These are phyloP conservation scores for Cyclanthera cordifolia DNA, from an alignment of 306 rosid genomes.

Conservation along the genomic window DNA sequence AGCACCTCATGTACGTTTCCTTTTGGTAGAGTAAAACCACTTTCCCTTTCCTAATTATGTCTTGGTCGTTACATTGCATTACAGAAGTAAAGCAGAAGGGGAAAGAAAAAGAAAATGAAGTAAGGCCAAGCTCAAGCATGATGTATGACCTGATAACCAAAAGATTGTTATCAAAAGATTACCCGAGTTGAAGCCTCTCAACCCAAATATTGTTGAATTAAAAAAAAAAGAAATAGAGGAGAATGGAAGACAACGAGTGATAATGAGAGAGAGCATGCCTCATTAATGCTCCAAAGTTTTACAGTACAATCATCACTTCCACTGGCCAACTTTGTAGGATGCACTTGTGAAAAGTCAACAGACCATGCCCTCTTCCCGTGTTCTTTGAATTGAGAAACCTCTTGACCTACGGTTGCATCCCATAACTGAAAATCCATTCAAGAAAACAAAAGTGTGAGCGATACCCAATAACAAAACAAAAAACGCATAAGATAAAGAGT, in stretches of 20 bases:
- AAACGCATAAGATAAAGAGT: not conserved
- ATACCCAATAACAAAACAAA: not conserved
- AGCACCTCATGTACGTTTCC: not conserved
- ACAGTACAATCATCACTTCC: slow-evolving; percentile 91
- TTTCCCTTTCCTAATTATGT: not conserved
- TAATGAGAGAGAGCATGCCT: slow-evolving; percentile 34
- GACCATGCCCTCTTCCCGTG: slow-evolving; percentile 93
- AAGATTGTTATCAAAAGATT: too few species aligned
- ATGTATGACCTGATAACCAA: too few species aligned
- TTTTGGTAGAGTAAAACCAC: not conserved
- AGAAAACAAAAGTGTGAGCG: slow-evolving; percentile 20
- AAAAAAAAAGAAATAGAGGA: too few species aligned
- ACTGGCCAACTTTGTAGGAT: slow-evolving; percentile 86
- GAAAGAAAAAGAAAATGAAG: slow-evolving; percentile 14
- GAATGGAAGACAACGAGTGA: too few species aligned
- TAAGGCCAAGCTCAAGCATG: too few species aligned
- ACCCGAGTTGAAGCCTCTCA: too few species aligned
- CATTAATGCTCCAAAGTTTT: slow-evolving; percentile 79
- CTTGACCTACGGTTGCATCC: slow-evolving; percentile 90
- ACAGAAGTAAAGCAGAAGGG: not conserved
- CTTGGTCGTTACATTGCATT: not conserved
- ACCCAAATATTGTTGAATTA: too few species aligned
- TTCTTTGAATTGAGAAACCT: slow-evolving; percentile 52
- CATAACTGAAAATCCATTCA: slow-evolving; percentile 59
- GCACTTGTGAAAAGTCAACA: slow-evolving; percentile 69